Percentiles rank a stretch among this genome's conserved stretches.
Evolutionary conservation across 495 filamentous ascomycete genomes (phyloP).

Genomic region (Penicillium cosmopolitanum): DNA sequence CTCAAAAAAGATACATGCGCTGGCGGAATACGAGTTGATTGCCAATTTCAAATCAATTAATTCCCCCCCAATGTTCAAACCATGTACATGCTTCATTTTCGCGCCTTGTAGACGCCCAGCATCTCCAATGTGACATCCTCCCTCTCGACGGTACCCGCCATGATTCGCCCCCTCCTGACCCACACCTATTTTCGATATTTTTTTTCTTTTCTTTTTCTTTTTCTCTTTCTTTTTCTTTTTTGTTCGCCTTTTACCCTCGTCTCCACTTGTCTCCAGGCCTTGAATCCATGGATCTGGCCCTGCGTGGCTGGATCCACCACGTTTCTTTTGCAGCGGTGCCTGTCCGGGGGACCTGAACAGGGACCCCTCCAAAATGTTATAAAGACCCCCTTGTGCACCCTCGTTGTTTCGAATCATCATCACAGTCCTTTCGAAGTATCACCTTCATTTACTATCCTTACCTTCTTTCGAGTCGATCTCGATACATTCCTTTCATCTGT

Average conservation of each 20-base stretch:
- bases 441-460: slow-evolving; percentile 17
- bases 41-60: background rate
- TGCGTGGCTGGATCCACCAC: slow-evolving; percentile 21
- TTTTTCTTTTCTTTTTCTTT: slow-evolving; percentile 6
- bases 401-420: slow-evolving; percentile 19
- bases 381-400: slow-evolving; percentile 21
- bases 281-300: slow-evolving; percentile 28
- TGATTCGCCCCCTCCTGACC: slow-evolving; percentile 20
- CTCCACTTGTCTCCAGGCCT: slow-evolving; percentile 19
- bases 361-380: slow-evolving; percentile 20
- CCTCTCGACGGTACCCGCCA: background rate
- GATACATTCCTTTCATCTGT: slow-evolving; percentile 31
- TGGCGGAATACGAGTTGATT: background rate
- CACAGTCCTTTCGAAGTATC: slow-evolving; percentile 18
- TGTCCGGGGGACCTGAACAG: slow-evolving; percentile 20
- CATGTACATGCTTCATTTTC: background rate
- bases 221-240: slow-evolving; percentile 17
- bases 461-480: slow-evolving; percentile 34
- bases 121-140: slow-evolving; percentile 11
- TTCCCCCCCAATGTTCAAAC: background rate
- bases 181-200: background rate
- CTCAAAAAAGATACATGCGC: background rate
- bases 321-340: slow-evolving; percentile 25
- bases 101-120: slow-evolving; percentile 5
- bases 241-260: slow-evolving; percentile 18